Evolutionary conservation across 1,284 basidiomycete genomes (phyloP), one percentile per base, ranked within the genome.

Genomic region (Ganoderma resinaceum): DNA sequence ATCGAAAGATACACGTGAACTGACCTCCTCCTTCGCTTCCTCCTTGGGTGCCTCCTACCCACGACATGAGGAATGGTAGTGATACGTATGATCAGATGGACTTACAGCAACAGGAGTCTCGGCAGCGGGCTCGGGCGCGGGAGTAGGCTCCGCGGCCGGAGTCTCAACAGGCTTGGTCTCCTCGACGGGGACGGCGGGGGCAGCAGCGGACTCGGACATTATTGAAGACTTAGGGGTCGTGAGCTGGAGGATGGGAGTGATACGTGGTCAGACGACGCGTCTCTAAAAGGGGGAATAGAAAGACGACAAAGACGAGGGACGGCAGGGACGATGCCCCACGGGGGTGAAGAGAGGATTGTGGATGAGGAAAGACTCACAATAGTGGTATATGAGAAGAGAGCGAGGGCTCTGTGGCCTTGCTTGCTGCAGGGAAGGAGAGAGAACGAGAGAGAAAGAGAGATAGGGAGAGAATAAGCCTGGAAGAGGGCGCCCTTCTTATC

Each of bases 161-260:
- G 81, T 74, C 80, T 89, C 89, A 69, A 72, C 69, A 37, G 71
- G 71, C 69, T 72, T 72, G 67, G 83, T 82, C 78, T 90, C 89
- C 81, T 89, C 88, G 71, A 78, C 80, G 73, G 80, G 78, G 70
- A 75, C 77, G 62, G 74, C 77, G 64, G 76, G 73, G 71, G 81
- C 78, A 78, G 83, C 78, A 78, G 82, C 90, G 77, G 88, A 74
- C 69, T 91, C 87, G 85, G 93, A 94, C 92, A 94, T 94, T 92
- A 93, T 87, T 82, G 84, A 76, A 71, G 72, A 73, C 68, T 83
- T 85, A 79, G 81, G 80, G 81, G 82, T 83, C 83, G 82, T 83
- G 84, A 85, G 86, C 84, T 88, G 77, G 7, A 64, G 23, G 66
- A 43, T 14, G 53, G 53, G 33, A 75, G 70, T 69, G 68, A 52